A percentile compares a stretch with the other conserved stretches of the same genome.
Conservation (phyloP, 2,329 filamentous ascomycete species). For the Xylaria sp. region DNA sequence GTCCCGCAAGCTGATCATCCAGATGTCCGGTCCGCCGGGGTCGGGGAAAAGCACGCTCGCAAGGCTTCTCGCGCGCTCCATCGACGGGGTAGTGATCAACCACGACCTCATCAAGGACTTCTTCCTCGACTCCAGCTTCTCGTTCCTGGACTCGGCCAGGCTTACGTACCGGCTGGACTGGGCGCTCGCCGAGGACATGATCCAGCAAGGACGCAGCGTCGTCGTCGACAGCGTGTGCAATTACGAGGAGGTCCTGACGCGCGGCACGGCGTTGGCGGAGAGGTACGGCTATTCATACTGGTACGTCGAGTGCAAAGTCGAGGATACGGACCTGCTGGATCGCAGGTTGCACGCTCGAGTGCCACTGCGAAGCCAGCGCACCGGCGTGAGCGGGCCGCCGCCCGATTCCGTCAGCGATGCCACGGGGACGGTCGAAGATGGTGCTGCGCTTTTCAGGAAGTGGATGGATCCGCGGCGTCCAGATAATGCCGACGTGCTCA, state of each 20-base stretch:
- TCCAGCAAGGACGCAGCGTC: slow-evolving; percentile 51
- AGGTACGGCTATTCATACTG: slow-evolving; percentile 27
- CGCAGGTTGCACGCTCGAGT: slow-evolving; percentile 16
- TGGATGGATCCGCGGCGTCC: slow-evolving; percentile 32
- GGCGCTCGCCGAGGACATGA: slow-evolving; percentile 50
- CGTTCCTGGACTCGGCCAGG: slow-evolving; percentile 49
- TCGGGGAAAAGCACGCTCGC: slow-evolving; percentile 54
- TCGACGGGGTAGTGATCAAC: slow-evolving; percentile 51
- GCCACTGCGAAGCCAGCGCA: slow-evolving; percentile 26
- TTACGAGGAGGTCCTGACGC: slow-evolving; percentile 48
- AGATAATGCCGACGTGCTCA: background rate
- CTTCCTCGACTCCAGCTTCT: slow-evolving; percentile 46
- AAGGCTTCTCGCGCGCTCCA: slow-evolving; percentile 43
- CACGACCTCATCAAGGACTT: slow-evolving; percentile 52
- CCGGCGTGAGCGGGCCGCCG: slow-evolving; percentile 17
- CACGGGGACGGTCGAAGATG: background rate
- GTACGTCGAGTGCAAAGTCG: slow-evolving; percentile 41
- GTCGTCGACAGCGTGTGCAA: slow-evolving; percentile 55
- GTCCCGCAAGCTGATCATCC: slow-evolving; percentile 42
- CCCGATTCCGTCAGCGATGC: background rate
- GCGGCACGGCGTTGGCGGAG: slow-evolving; percentile 47
- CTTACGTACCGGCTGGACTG: slow-evolving; percentile 52
- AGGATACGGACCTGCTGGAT: slow-evolving; percentile 24
- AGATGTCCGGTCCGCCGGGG: slow-evolving; percentile 55
- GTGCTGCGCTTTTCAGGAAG: slow-evolving; percentile 19